Conservation (phyloP, 441 rosid species). For the Pelargonium cotyledonis region DNA sequence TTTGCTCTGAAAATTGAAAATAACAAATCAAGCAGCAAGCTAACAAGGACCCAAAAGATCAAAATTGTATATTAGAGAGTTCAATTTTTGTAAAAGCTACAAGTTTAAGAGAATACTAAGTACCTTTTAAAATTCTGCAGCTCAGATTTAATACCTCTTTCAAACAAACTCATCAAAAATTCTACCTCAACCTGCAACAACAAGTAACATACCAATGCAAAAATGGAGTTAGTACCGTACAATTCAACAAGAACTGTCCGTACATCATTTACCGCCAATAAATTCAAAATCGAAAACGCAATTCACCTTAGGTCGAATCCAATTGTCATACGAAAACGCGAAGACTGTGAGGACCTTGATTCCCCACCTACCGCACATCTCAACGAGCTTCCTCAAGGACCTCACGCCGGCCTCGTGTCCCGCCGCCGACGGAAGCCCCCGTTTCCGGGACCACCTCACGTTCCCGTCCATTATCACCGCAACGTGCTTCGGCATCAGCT, state of each 20-base stretch:
- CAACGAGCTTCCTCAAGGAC: slow-evolving; percentile 44
- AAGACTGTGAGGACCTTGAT: slow-evolving; percentile 54
- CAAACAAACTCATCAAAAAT: slow-evolving; percentile 49
- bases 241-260: neutral
- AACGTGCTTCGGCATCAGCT: slow-evolving; percentile 66
- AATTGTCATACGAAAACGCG: slow-evolving; percentile 57
- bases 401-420: slow-evolving; percentile 58
- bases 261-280: too few relatives aligned
- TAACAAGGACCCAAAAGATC: neutral
- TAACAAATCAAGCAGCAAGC: too few relatives aligned
- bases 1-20: too few relatives aligned
- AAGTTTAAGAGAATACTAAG: neutral
- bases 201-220: neutral
- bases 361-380: slow-evolving; percentile 43
- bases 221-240: neutral
- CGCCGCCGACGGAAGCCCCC: slow-evolving; percentile 39
- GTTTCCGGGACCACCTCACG: slow-evolving; percentile 53
- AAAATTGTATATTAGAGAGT: neutral
- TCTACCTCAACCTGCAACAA: slow-evolving; percentile 45
- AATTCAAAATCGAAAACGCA: neutral
- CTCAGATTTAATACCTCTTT: slow-evolving; percentile 36
- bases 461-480: slow-evolving; percentile 87
- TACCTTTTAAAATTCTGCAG: slow-evolving; percentile 32
- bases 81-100: neutral
- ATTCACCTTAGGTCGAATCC: slow-evolving; percentile 51